Evolutionary conservation across 2,329 filamentous ascomycete species (phyloP), one percentile per base, ranked within the genome.

Genomic region (Trichophyton verrucosum): DNA sequence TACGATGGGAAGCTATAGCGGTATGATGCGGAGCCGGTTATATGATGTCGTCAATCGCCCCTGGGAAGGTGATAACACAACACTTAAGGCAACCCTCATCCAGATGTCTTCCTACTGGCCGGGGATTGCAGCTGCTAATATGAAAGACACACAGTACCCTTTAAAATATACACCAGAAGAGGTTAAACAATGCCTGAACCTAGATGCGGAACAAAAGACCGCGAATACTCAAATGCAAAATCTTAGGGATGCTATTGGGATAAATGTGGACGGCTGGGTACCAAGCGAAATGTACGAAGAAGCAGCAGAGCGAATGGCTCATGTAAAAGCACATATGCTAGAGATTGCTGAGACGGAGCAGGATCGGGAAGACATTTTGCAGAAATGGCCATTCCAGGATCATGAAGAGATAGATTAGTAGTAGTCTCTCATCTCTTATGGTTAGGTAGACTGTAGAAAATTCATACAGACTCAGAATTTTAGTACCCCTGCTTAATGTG

Each of bases 61-160:
- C 1, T 71, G 68, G 68, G 67, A 71, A 58, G 67, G 67, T 9
- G 63, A 68, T 33, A 68, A 62, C 11, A 58, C 65, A 1, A 61
- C 62, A 7, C 61, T 71, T n/a, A 65, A 61, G 60, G 65, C 65
- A 27, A 66, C 67, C 8, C 60, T 70, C 36, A 66, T 70, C 27
- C 60, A 63, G 20, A 20, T 61, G 1, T 62, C 66, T 27, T 55
- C 60, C 47, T 62, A 63, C 56, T 69, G 64, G 66, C 44, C 36
- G 11, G 33, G 44, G 15, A 51, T 63, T 27, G 46, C 57, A 20
- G 33, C 17, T 44, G 47, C 53, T 30, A 30, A 55, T 44, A 59
- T 9, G 17, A 56, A 47, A 40, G 8, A 33, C 46, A 17, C 27
- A 47, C 33, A 51, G 40, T 63, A 61, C 60, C 64, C 67, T 17